A percentile compares a stretch with the other conserved stretches of the same genome.
Conservation (phyloP, 1,284 basidiomycete genomes). For the Cutaneotrichosporon arboriforme region DNA sequence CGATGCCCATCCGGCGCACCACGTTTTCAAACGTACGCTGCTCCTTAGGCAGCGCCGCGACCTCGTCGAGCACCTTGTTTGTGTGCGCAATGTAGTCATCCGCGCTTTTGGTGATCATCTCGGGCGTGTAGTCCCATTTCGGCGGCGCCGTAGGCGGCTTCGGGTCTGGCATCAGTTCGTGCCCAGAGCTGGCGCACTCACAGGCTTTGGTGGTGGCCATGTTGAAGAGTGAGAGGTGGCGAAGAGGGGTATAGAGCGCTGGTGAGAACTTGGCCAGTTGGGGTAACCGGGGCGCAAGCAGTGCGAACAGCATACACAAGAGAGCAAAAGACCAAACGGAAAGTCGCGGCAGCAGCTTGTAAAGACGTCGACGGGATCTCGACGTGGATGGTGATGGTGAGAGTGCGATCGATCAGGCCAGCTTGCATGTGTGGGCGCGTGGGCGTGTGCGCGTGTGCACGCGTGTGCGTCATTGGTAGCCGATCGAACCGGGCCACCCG, state of each 20-base stretch:
- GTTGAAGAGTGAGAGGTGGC: background rate
- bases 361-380: no score
- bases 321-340: background rate
- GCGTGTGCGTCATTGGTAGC: no score
- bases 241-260: background rate
- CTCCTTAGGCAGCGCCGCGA: conserved; percentile 14
- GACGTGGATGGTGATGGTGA: no score
- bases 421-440: no score
- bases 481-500: no score
- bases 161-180: conserved; percentile 7
- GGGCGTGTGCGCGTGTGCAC: no score
- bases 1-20: conserved; percentile 9
- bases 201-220: background rate
- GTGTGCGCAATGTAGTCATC: conserved; percentile 8
- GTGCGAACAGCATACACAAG: conserved; percentile 1
- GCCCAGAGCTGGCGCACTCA: background rate
- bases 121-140: conserved; percentile 13
- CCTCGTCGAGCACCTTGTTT: conserved; percentile 8
- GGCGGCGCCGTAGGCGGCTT: conserved; percentile 15
- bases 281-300: background rate
- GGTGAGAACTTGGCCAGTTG: background rate
- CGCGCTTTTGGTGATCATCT: conserved; percentile 4
- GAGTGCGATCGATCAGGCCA: no score
- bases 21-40: conserved; percentile 18
- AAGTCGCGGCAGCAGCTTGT: no score